Base-by-base conservation (phyloP, 1,284 basidiomycete genomes). In the Heterobasidion parviporum region DNA sequence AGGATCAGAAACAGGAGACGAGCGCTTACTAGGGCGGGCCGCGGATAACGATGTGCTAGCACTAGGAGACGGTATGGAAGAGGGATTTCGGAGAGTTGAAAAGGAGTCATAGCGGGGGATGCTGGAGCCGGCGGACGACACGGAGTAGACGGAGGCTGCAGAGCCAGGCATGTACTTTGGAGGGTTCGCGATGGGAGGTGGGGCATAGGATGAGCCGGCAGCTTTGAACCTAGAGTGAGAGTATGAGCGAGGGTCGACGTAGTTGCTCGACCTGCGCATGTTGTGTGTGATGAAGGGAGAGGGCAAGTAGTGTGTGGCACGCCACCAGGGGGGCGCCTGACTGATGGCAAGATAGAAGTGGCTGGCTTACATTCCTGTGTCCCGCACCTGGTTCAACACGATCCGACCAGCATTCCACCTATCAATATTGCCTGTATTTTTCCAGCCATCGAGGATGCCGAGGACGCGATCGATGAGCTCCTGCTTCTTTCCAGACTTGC, bases 401-500 rank as follows among this genome's bases (percentile, higher is more conserved):
- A 71, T 71, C 65, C 82, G 83, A 35, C 81, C 88, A 62, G 79
- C 85, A 54, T 71, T 67, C 82, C 85, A 91, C 64, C 76, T 80
- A 59, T 85, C 85, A 41, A 77, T 71, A 57, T 75, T 72, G 63
- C 78, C 79, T 1, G 68, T 66, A 55, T 69, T 68, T 64, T 77
- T 79, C 83, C 85, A 89, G 50, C 62, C 59, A 58, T 86, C 81
- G 61, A 92, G 69, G 58, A 76, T 72, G 10, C 62, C 62, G 46
- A 75, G 69, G 59, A 89, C 83, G 58, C 84, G 78, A 65, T 90
- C 83, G 65, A 92, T 90, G 50, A 92, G 78, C 33, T 92, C 89
- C 61, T 87, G 83, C 67, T 93, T 93, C 72, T 87, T 89, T 38
- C 90, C 90, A n/a, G 85, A 78, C 69, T 88, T 87, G 54, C 80